Conservation (phyloP, 202 grass and related monocot species). For the Tripidium arundinaceum region DNA sequence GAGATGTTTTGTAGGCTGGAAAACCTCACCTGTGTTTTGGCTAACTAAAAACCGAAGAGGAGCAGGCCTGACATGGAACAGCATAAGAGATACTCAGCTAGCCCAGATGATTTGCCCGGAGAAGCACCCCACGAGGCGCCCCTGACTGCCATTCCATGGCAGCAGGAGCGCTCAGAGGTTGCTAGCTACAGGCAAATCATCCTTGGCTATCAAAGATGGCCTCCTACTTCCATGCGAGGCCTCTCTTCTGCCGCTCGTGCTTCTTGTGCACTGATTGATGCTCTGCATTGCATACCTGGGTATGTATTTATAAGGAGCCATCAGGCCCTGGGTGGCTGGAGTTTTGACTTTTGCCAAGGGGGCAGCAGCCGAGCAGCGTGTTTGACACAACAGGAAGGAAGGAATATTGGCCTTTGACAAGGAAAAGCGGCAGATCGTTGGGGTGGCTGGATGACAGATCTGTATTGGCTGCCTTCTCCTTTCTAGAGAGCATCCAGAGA, state of each 20-base stretch:
- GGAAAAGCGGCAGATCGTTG: background rate
- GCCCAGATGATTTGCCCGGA: no score
- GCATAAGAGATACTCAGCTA: no score
- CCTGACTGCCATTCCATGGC: no score
- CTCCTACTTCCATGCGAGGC: constrained; percentile 34
- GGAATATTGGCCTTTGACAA: constrained; percentile 36
- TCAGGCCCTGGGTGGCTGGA: background rate
- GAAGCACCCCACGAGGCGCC: no score
- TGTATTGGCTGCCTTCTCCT: constrained; percentile 19
- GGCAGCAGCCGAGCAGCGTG: no score
- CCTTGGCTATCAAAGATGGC: constrained; percentile 49
- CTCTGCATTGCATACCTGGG: background rate
- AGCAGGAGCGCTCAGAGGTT: no score
- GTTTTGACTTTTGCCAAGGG: background rate
- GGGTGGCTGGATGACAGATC: constrained; percentile 13
- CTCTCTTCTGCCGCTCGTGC: background rate
- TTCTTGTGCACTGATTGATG: no score
- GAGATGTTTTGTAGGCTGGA: no score
- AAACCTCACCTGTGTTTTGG: no score
- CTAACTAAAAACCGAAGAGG: no score
- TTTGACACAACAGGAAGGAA: background rate
- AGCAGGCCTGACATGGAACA: no score
- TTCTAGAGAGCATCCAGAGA: constrained; percentile 33
- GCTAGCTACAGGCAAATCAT: no score
- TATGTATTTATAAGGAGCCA: constrained; percentile 33